Conservation (phyloP, 805 yeast genomes). For the Candida berthetii region DNA sequence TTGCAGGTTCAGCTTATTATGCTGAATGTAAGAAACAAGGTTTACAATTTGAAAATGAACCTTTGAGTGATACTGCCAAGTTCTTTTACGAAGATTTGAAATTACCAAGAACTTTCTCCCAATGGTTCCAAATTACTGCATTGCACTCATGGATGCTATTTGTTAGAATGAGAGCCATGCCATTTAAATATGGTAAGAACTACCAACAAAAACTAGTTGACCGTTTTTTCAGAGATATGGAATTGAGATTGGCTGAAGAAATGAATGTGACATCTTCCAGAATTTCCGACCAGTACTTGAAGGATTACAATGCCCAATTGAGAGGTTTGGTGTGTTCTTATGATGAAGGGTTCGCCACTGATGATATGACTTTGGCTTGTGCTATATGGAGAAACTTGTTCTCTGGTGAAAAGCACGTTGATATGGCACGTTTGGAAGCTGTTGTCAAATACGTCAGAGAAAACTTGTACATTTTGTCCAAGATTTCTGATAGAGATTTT, state of each 20-base stretch:
- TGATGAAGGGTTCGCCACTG: slow-evolving; percentile 84
- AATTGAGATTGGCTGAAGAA: slow-evolving; percentile 76
- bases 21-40: slow-evolving; percentile 86
- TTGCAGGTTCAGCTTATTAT: slow-evolving; percentile 85
- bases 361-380: slow-evolving; percentile 71
- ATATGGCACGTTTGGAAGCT: slow-evolving; percentile 80
- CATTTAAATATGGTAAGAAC: slow-evolving; percentile 78
- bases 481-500: slow-evolving; percentile 86
- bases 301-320: slow-evolving; percentile 85
- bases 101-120: slow-evolving; percentile 84
- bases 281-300: slow-evolving; percentile 78
- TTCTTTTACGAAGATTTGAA: slow-evolving; percentile 83
- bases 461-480: slow-evolving; percentile 81
- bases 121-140: slow-evolving; percentile 91
- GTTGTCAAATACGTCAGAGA: slow-evolving; percentile 85
- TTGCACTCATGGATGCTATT: slow-evolving; percentile 91
- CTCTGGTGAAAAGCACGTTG: slow-evolving; percentile 76
- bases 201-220: slow-evolving; percentile 92
- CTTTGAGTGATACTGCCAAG: slow-evolving; percentile 62
- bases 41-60: slow-evolving; percentile 67
- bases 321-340: slow-evolving; percentile 86
- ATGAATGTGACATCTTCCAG: slow-evolving; percentile 78
- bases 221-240: slow-evolving; percentile 85
- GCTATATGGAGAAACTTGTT: slow-evolving; percentile 90
- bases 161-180: slow-evolving; percentile 95